Evolutionary conservation across 768 basidiomycete genomes (phyloP).

Genomic region (Podaxis pistillaris): DNA sequence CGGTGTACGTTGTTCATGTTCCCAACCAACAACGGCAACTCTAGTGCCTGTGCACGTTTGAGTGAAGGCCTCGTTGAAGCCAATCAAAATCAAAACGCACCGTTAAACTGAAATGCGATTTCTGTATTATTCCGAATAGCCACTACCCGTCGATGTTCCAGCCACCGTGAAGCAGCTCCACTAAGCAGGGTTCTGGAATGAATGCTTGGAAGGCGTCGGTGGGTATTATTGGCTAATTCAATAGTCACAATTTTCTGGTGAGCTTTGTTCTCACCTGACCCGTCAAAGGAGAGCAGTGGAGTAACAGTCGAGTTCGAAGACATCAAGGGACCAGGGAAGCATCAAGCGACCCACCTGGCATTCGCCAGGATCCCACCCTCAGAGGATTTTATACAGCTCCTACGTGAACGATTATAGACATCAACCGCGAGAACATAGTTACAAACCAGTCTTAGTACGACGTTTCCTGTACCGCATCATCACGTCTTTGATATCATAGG

Average conservation of each 20-base stretch:
- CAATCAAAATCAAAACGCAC: not conserved
- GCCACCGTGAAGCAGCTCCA: not conserved
- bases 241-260: too few relatives aligned
- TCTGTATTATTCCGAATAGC: not conserved
- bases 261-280: not conserved
- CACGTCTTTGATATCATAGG: not conserved
- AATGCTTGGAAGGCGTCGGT: not conserved
- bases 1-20: not conserved
- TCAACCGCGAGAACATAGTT: not conserved
- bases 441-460: not conserved
- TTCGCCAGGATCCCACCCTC: not conserved
- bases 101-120: not conserved
- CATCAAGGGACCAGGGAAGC: not conserved
- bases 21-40: not conserved
- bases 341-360: not conserved
- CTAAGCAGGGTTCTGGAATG: not conserved
- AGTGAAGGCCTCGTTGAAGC: not conserved
- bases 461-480: not conserved
- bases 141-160: not conserved
- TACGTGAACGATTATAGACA: not conserved
- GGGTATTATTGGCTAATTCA: too few relatives aligned
- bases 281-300: not conserved
- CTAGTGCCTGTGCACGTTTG: not conserved
- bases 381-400: not conserved
- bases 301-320: not conserved